Conservation (phyloP, 148 eudicot species). For the Vaccinium corymbosum region DNA sequence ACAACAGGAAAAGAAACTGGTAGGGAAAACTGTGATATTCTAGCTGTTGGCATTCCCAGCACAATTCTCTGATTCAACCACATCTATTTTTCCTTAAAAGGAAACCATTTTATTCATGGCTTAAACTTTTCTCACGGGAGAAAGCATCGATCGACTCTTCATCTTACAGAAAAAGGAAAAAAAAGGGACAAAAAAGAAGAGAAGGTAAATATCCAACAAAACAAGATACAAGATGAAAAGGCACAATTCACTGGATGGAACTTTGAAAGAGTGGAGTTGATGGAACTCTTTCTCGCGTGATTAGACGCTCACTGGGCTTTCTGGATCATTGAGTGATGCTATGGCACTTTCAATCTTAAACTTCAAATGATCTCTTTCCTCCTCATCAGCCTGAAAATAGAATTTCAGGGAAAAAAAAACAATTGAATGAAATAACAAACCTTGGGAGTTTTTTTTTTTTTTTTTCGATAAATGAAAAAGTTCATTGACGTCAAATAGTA, state of each 20-base stretch:
- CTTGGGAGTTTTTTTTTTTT: background rate
- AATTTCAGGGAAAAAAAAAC: background rate
- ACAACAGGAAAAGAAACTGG: background rate
- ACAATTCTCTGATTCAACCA: background rate
- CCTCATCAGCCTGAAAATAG: slow-evolving; percentile 45
- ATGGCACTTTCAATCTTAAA: slow-evolving; percentile 45
- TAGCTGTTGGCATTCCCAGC: background rate
- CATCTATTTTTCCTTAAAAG: background rate
- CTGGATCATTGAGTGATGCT: slow-evolving; percentile 34
- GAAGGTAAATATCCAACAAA: background rate
- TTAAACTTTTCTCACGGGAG: background rate
- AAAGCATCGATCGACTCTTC: background rate
- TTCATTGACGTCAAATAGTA: too few species aligned
- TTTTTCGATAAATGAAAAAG: too few species aligned
- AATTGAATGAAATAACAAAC: background rate
- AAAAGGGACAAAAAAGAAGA: background rate
- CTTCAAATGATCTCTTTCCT: slow-evolving; percentile 42
- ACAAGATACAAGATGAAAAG: background rate
- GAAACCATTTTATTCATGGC: slow-evolving; percentile 1
- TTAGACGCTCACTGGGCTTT: slow-evolving; percentile 37
- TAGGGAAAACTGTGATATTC: background rate
- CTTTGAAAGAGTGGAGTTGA: background rate
- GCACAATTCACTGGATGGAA: background rate
- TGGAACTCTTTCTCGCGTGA: background rate
- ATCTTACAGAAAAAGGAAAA: background rate